Percentiles rank a stretch among this genome's conserved stretches.
phyloP scores from a whole-genome alignment of 2,329 filamentous ascomycete genomes.

The Penicillium paneum region DNA sequence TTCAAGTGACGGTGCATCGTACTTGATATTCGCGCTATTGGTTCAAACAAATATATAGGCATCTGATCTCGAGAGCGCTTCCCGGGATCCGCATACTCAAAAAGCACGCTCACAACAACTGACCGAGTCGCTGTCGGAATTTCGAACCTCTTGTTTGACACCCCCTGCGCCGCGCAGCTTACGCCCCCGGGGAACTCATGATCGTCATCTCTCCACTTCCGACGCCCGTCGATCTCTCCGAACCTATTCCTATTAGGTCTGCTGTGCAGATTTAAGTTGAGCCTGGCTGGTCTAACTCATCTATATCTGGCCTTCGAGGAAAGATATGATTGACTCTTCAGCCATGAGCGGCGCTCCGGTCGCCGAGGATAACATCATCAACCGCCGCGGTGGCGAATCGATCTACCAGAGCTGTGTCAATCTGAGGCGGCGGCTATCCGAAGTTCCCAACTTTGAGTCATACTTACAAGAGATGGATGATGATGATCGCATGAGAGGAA shows the following conservation, averaged over 20 bases:
- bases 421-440: conserved; percentile 74
- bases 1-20: conserved; percentile 17
- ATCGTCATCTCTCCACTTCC: conserved; percentile 25
- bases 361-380: conserved; percentile 91
- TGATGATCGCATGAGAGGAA: conserved; percentile 59
- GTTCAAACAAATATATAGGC: conserved; percentile 6
- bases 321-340: conserved; percentile 37
- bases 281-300: conserved; percentile 24
- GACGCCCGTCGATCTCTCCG: conserved; percentile 26
- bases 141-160: conserved; percentile 2
- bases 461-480: conserved; percentile 71
- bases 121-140: not conserved
- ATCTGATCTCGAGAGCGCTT: not conserved
- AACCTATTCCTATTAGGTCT: conserved; percentile 23
- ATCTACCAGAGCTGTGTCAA: conserved; percentile 93
- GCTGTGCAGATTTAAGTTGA: conserved; percentile 34
- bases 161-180: conserved; percentile 5
- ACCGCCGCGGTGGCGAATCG: conserved; percentile 90
- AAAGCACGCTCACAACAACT: not conserved
- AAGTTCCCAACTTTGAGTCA: conserved; percentile 77
- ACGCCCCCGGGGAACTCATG: conserved; percentile 28
- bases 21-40: conserved; percentile 12
- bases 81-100: not conserved
- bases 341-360: conserved; percentile 43
- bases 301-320: conserved; percentile 14